Evolutionary conservation across 1,284 basidiomycete genomes (phyloP), one percentile per base, ranked within the genome.

Genomic region (Irpex rosettiformis): DNA sequence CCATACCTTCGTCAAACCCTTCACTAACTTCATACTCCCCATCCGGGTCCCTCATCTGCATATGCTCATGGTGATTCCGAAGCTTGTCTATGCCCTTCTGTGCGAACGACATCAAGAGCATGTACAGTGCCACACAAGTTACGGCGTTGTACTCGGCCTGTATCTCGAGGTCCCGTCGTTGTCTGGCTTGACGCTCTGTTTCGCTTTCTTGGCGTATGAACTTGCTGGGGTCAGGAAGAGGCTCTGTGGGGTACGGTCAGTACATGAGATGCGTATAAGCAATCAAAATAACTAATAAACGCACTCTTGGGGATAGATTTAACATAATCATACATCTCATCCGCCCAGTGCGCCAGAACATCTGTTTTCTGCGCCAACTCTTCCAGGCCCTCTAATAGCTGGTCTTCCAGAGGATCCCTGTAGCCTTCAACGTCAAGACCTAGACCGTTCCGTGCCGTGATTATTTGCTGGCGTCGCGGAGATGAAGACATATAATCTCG

Each of bases 331-430:
- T 96, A 89, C 83, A 95, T 93, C 71, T 90, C 86, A 73, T 98
- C 96, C 33, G 93, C 96, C 83, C 96, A 96, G 63, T 93, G 89
- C 55, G 91, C 91, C 57, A 98, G 76, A 37, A 96, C 94, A 62
- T 93, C 91, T 24, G 96, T 95, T 81, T 98, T 98, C 78, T 97
- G 94, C 8, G 94, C 96, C 0, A 95, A 74, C 63, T 96, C 92
- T 70, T 98, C 95, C 42, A 98, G 77, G 21, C 75, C 72, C 2
- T 78, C 83, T 8, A 98, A 75, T 6, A 98, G 73, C 58, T 85
- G 84, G 59, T 93, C 91, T 65, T 98, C 95, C 54, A 89, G 77
- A 0, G 91, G 88, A 66, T 96, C 91, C n/a, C 81, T 72, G 58
- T 77, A 73, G 8, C 69, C 64, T 30, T 70, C 66, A 13, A 68